A percentile compares a stretch with the other conserved stretches of the same genome.
These are phyloP conservation scores for Thalassia testudinum DNA, from an alignment of 116 monocot genomes.

Conservation along the genomic window DNA sequence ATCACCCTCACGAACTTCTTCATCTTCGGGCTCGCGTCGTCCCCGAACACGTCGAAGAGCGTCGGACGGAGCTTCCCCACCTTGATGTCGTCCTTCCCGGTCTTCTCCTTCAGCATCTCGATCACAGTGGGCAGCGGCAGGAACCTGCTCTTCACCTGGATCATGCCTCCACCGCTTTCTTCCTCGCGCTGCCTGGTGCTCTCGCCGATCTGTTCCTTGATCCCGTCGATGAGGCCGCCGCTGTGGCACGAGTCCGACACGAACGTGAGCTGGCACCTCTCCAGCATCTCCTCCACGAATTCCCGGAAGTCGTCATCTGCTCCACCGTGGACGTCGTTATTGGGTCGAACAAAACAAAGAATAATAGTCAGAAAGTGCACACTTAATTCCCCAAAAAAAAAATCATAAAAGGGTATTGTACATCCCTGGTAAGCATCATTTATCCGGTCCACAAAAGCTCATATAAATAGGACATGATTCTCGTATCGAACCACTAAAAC, in stretches of 20 bases:
- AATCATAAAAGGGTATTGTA: too few relatives aligned
- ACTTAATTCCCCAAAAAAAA: too few relatives aligned
- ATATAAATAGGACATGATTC: too few relatives aligned
- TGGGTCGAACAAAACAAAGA: too few relatives aligned
- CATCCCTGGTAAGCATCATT: too few relatives aligned
- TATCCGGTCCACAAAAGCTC: too few relatives aligned
- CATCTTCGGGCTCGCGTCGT: conserved; percentile 65
- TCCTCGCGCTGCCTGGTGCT: conserved; percentile 40
- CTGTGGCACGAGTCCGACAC: conserved; percentile 99
- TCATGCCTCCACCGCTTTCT: neutral
- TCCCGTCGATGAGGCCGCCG: conserved; percentile 74
- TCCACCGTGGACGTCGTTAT: too few relatives aligned
- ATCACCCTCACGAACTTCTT: conserved; percentile 90
- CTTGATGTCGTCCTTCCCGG: conserved; percentile 51
- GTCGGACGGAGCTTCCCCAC: conserved; percentile 64
- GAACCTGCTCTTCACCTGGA: conserved; percentile 28
- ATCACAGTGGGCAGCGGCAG: conserved; percentile 74
- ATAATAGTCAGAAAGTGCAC: too few relatives aligned
- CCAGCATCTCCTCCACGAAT: conserved; percentile 53
- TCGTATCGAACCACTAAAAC: too few relatives aligned
- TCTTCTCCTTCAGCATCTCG: conserved; percentile 74
- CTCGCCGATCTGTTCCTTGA: conserved; percentile 91
- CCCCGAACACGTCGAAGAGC: conserved; percentile 71
- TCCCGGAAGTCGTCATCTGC: conserved; percentile 84
- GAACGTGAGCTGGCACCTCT: conserved; percentile 58